Conservation (phyloP, 768 basidiomycete genomes). For the Brasilioporus rufonigricans region DNA sequence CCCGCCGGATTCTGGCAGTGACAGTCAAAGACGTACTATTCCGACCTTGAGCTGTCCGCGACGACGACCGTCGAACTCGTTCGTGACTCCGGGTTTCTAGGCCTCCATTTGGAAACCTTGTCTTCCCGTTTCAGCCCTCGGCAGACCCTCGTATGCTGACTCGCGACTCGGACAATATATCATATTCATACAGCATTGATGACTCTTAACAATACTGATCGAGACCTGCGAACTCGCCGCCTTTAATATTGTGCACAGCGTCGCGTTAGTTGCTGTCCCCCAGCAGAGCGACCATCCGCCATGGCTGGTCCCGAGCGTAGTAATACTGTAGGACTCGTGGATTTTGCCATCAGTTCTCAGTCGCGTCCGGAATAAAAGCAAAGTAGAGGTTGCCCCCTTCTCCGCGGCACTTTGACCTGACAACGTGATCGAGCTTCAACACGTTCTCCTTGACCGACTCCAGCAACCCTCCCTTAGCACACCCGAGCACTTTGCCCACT, state of each 20-base stretch:
- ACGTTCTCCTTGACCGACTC: too few species aligned
- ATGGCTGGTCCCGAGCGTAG: not conserved
- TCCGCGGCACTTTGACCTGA: not conserved
- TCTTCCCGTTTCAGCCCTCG: not conserved
- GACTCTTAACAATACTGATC: not conserved
- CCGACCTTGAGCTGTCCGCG: not conserved
- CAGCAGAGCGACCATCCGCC: not conserved
- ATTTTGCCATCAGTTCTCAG: not conserved
- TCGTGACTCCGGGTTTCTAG: not conserved
- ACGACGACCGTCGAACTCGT: not conserved
- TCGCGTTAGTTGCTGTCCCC: not conserved
- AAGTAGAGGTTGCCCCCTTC: not conserved
- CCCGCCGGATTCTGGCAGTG: not conserved
- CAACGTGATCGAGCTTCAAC: not conserved
- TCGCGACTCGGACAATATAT: too few species aligned
- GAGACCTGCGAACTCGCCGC: not conserved
- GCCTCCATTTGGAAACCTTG: not conserved
- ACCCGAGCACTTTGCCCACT: too few species aligned
- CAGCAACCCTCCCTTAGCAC: too few species aligned
- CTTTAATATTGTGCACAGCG: not conserved
- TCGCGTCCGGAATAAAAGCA: not conserved
- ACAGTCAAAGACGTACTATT: too few species aligned
- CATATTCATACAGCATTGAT: not conserved
- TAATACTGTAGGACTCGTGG: not conserved
- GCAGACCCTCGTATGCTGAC: too few species aligned